Evolutionary conservation across 139 green algal species (phyloP).

Genomic region (Chlamydomonas sp.): DNA sequence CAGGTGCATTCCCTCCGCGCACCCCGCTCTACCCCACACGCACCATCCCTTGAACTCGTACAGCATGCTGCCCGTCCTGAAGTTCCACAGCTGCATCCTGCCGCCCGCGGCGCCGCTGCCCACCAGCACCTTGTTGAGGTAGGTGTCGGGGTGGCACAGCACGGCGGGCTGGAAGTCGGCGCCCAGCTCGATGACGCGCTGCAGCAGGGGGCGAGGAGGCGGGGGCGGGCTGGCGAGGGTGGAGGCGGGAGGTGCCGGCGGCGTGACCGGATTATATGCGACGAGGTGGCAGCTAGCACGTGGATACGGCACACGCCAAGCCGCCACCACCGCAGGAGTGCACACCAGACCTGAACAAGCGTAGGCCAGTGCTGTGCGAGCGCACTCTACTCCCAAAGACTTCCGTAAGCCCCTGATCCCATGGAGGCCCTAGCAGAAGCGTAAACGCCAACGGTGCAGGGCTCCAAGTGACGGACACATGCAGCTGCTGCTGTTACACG

Average conservation of each 20-base stretch:
- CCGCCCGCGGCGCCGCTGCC: constrained; percentile 68
- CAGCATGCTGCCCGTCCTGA: constrained; percentile 70
- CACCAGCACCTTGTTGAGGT: constrained; percentile 97
- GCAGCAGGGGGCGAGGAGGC: background rate
- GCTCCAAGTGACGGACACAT: too few relatives aligned
- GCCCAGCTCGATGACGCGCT: constrained; percentile 34
- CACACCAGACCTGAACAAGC: too few relatives aligned
- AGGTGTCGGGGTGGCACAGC: constrained; percentile 95
- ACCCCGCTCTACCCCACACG: background rate
- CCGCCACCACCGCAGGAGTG: too few relatives aligned
- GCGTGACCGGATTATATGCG: background rate
- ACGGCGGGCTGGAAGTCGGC: constrained; percentile 80
- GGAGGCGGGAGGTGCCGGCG: background rate
- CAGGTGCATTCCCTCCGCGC: too few relatives aligned
- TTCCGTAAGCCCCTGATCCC: too few relatives aligned
- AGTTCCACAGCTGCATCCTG: constrained; percentile 92
- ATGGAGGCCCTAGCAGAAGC: too few relatives aligned
- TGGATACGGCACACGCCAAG: too few relatives aligned
- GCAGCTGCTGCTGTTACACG: too few relatives aligned
- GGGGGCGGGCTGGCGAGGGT: background rate
- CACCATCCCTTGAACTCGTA: constrained; percentile 80
- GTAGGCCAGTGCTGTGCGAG: too few relatives aligned
- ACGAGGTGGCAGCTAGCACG: too few relatives aligned
- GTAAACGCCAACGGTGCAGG: too few relatives aligned
- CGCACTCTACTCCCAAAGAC: too few relatives aligned